Evolutionary conservation across 768 basidiomycete genomes (phyloP).

Genomic region (Pleurotus ostreatus): DNA sequence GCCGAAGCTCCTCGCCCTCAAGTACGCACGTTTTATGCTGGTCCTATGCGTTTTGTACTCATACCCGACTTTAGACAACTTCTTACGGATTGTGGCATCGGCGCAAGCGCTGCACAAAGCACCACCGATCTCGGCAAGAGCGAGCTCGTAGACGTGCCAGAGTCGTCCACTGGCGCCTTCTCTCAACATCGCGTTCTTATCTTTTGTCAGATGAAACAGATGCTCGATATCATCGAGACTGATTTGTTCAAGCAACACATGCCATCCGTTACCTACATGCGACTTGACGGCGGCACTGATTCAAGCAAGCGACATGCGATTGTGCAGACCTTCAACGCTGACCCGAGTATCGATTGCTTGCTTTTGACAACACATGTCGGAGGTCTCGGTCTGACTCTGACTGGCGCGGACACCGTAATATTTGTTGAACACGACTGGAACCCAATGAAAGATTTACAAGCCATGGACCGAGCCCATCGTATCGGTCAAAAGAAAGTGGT

Average conservation of each 20-base stretch:
- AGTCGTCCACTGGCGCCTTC: conserved; percentile 55
- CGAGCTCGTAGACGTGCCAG: conserved; percentile 58
- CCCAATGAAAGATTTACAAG: conserved; percentile 98
- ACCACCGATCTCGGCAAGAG: conserved; percentile 58
- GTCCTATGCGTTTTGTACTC: background rate
- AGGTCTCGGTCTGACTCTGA: conserved; percentile 91
- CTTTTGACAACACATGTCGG: conserved; percentile 96
- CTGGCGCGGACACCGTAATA: conserved; percentile 98
- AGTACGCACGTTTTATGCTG: conserved; percentile 42
- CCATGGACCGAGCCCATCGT: conserved; percentile 98
- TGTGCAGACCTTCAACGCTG: conserved; percentile 96
- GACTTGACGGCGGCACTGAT: conserved; percentile 91
- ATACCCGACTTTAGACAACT: conserved; percentile 59
- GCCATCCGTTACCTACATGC: conserved; percentile 98
- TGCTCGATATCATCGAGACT: conserved; percentile 95
- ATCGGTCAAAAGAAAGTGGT: conserved; percentile 99
- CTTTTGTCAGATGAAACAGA: conserved; percentile 99
- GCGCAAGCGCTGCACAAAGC: conserved; percentile 35
- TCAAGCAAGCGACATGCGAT: conserved; percentile 92
- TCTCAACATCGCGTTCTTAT: conserved; percentile 98
- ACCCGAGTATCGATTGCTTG: conserved; percentile 95
- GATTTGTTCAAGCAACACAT: conserved; percentile 89
- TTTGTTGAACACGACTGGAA: conserved; percentile 99
- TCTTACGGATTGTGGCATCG: conserved; percentile 91
- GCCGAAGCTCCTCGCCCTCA: conserved; percentile 87